Conservation (phyloP, 2,329 filamentous ascomycete genomes). For the Verruconis gallopava region DNA sequence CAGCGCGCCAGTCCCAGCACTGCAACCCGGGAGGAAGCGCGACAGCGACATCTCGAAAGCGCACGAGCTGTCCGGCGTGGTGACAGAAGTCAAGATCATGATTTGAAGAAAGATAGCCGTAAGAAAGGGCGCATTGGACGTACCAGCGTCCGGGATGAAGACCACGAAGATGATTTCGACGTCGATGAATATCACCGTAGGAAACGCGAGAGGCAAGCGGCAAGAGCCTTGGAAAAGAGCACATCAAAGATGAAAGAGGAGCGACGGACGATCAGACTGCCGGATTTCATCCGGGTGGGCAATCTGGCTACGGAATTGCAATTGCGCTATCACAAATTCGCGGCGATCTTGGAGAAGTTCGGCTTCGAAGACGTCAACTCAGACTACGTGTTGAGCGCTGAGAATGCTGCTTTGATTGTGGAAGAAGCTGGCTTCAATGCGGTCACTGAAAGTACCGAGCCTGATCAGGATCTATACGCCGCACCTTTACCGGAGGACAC, state of each 20-base stretch:
- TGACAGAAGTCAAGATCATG: too few species aligned
- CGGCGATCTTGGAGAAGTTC: slow-evolving; percentile 64
- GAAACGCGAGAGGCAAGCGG: not conserved
- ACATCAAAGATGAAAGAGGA: not conserved
- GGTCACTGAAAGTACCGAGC: slow-evolving; percentile 49
- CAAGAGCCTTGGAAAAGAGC: not conserved
- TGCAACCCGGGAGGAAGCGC: too few species aligned
- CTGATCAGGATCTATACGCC: slow-evolving; percentile 60
- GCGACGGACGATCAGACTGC: slow-evolving; percentile 49
- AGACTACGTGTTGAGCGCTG: slow-evolving; percentile 78
- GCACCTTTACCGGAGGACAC: slow-evolving; percentile 47
- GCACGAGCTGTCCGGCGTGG: too few species aligned
- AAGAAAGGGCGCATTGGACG: not conserved
- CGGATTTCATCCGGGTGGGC: slow-evolving; percentile 82
- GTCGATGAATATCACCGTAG: slow-evolving; percentile 1
- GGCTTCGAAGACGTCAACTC: slow-evolving; percentile 77
- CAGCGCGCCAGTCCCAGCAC: too few species aligned
- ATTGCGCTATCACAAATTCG: slow-evolving; percentile 57
- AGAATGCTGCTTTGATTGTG: slow-evolving; percentile 80
- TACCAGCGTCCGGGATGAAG: not conserved
- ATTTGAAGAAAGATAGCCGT: too few species aligned
- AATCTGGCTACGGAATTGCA: slow-evolving; percentile 66
- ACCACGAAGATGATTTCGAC: not conserved
- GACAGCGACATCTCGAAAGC: too few species aligned
- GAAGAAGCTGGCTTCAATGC: slow-evolving; percentile 90